Base-by-base conservation (phyloP, 2,329 filamentous ascomycete species). In the Lachnellula subtilissima region DNA sequence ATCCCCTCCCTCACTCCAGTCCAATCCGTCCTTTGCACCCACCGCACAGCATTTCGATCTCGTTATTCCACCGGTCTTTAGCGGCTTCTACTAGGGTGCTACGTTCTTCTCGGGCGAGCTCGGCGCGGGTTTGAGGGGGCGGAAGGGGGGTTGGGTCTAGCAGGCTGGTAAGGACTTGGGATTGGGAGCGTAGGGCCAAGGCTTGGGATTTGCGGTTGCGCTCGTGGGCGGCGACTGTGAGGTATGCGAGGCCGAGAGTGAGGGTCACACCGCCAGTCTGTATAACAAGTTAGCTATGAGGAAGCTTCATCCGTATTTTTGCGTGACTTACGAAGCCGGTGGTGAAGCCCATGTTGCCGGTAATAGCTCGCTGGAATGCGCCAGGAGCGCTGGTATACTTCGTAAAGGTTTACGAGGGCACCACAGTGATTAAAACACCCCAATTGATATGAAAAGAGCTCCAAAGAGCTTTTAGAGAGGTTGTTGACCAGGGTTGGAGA, bases 51-150 rank as follows among this genome's bases (percentile, higher is more conserved):
- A 58, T 78, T 77, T 87, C 81, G 37, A 93, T 72, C 72, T 93
- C 88, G 50, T 79, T 72, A 71, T 94, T 93, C 89, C 89, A 93
- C 58, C 82, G 77, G 66, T 89, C 86, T 75, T 93, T 93, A 65
- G 86, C 78, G 37, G 82, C 76, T 68, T 91, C 87, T 53, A 84
- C 69, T 50, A 88, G 74, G 48, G 78, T 77, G 28, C 79, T 77
- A 59, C 80, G 76, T 63, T 81, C 75, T 51, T 79, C 72, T 39
- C 76, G 74, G 48, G 78, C 76, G 40, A 76, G 70, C 65, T 82
- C 78, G 45, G 77, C 74, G 46, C 80, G 74, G 9, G 77, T 77
- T 11, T 77, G 79, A 2, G 76, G 77, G 11, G 78, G 75, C 8
- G 74, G 73, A 9, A 75, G 72, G 22, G 74, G 74, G 56, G 75